phyloP scores from a whole-genome alignment of 208 protist genomes.

The Wallacemonas sp. region DNA sequence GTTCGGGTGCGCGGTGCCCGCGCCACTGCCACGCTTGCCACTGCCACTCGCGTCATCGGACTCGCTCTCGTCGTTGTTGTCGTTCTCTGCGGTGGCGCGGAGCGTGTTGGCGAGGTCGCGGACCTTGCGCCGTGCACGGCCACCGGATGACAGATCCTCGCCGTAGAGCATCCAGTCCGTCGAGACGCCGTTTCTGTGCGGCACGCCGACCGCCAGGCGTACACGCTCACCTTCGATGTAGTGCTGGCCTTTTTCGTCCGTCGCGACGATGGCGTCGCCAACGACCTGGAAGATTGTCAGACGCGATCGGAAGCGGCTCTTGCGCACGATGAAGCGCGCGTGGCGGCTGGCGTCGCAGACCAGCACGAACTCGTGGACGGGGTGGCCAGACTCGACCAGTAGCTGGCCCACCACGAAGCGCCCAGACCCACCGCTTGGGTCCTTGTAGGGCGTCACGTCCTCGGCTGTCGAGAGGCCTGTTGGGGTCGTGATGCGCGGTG shows the following conservation, averaged over 20 bases:
- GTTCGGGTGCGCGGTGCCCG: not conserved
- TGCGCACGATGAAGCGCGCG: conserved; percentile 48
- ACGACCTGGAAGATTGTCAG: conserved; percentile 52
- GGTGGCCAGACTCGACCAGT: conserved; percentile 59
- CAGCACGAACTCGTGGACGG: conserved; percentile 52
- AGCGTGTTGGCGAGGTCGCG: not conserved
- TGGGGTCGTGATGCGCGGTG: not conserved
- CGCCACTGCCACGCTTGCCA: not conserved
- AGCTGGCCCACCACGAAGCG: conserved; percentile 43
- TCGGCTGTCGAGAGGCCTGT: not conserved
- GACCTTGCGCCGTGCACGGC: conserved; percentile 16
- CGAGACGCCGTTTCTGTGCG: conserved; percentile 21
- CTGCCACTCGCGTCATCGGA: not conserved
- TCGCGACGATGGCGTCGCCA: conserved; percentile 37
- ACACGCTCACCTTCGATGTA: conserved; percentile 39
- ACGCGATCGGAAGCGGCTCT: conserved; percentile 49
- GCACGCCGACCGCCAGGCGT: conserved; percentile 42
- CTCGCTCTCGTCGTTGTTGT: not conserved
- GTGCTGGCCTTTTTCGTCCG: conserved; percentile 38
- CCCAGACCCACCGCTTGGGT: not conserved
- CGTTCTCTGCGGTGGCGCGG: not conserved
- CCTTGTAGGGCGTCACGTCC: not conserved
- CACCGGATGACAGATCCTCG: conserved; percentile 21
- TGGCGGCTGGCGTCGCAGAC: conserved; percentile 55
- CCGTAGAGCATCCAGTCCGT: conserved; percentile 44